Base-by-base conservation (phyloP, 1,284 basidiomycete genomes). In the Schizophyllum commune region DNA sequence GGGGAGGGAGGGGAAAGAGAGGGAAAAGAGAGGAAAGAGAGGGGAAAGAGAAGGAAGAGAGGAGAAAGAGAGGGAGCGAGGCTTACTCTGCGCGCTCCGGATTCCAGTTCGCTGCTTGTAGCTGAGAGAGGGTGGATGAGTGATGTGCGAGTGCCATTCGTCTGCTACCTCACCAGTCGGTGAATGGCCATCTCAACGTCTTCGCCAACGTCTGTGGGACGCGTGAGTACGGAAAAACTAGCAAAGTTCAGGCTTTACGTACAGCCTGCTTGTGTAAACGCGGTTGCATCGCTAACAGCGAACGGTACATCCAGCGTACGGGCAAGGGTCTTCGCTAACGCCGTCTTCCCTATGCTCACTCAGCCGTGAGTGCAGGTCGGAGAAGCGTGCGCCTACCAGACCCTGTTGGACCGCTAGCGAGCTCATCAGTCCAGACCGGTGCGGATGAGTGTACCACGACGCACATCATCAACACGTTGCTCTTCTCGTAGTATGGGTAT, bases 151-250 rank as follows among this genome's bases (percentile, higher is more conserved):
- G 2, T 21, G 20, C 39, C 39, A 51, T 61, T 58, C 55, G 15
- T 57, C 19, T 58, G 6, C 55, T 19, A 69, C 9, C 78, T 69
- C 66, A 89, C 91, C 65, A 97, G 75, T 63, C 94, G 81, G 61
- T 94, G 86, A 34, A 97, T 85, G 57, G 91, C 89, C 77, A 89
- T 90, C 65, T 97, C 95, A 1, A 96, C 95, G 70, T 97, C 95
- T 68, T 96, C 95, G 65, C 94, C 94, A 52, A 97, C 92, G 74
- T 96, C 19, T 56, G 2, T n/a, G 9, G 51, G 4, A 32, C 20
- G 6, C 54, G 19, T 53, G 34, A 27, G 47, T 11, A 34, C 21
- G 58, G 47, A 32, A 32, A 20, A 20, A 22, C 11, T 51, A 20
- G 2, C 22, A 19, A 21, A 17, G 3, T n/a, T 51, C 32, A 19